These are phyloP conservation scores for Chaetomidium leptoderma DNA, from an alignment of 495 filamentous ascomycete genomes.

Conservation along the genomic window DNA sequence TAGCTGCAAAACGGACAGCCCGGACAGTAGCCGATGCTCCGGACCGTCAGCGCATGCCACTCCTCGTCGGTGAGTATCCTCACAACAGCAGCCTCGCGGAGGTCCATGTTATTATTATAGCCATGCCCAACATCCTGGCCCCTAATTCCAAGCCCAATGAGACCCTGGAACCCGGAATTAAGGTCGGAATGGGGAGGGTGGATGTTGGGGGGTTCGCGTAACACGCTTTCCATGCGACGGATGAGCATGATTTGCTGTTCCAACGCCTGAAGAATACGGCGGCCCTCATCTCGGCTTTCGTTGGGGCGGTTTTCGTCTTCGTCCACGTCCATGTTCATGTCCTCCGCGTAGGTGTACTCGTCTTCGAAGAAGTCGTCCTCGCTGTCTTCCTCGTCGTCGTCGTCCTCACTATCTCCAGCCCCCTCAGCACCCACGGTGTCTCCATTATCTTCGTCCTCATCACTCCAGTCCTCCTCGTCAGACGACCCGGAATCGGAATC, in stretches of 20 bases:
- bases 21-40: not conserved
- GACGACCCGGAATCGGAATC: not conserved
- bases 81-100: not conserved
- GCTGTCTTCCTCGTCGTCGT: not conserved
- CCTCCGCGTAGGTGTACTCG: not conserved
- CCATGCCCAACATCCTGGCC: too few relatives aligned
- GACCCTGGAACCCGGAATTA: too few relatives aligned
- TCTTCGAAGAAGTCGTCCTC: not conserved
- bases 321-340: not conserved
- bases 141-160: too few relatives aligned
- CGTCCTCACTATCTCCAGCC: not conserved
- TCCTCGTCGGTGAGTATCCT: not conserved
- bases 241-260: too few relatives aligned
- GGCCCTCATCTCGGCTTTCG: too few relatives aligned
- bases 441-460: not conserved
- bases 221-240: too few relatives aligned
- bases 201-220: too few relatives aligned
- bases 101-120: not conserved
- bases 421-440: conserved; percentile 8
- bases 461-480: not conserved
- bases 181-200: too few relatives aligned
- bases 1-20: not conserved
- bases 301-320: not conserved
- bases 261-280: too few relatives aligned
- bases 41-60: not conserved